A percentile compares a stretch with the other conserved stretches of the same genome.
Conservation (phyloP, 306 rosid species). For the Hippophae gyantsensis region DNA sequence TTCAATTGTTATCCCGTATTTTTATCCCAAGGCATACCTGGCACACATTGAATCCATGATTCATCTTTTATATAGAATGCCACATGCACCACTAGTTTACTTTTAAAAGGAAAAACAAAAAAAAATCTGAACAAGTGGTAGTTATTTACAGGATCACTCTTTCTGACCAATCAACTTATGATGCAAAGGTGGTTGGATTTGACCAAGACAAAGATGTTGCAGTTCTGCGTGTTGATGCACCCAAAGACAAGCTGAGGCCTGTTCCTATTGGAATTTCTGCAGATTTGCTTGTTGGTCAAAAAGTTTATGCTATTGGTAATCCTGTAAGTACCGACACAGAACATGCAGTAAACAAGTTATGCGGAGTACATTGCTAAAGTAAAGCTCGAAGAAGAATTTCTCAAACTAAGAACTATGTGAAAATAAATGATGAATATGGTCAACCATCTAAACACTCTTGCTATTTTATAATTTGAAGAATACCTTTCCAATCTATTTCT, state of each 20-base stretch:
- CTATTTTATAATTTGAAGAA: too few relatives aligned
- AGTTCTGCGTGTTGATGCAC: constrained; percentile 76
- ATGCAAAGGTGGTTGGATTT: constrained; percentile 87
- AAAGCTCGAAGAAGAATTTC: too few relatives aligned
- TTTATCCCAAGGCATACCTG: too few relatives aligned
- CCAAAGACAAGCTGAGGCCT: constrained; percentile 80
- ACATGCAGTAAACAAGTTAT: neutral
- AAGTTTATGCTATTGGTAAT: constrained; percentile 93
- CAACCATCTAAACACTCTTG: too few relatives aligned
- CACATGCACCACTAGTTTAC: too few relatives aligned
- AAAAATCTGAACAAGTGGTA: constrained; percentile 27
- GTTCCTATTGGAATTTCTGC: constrained; percentile 82
- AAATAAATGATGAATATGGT: too few relatives aligned
- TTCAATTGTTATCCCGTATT: too few relatives aligned
- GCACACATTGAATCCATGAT: too few relatives aligned
- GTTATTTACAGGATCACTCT: constrained; percentile 83
- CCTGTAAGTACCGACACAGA: constrained; percentile 50
- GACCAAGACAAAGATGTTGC: constrained; percentile 99
- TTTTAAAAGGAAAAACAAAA: too few relatives aligned
- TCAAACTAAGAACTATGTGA: too few relatives aligned
- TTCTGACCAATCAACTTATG: constrained; percentile 83
- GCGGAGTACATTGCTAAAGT: neutral
- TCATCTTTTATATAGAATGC: too few relatives aligned
- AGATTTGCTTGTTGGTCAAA: constrained; percentile 97
- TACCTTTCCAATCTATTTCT: too few relatives aligned